Conservation (phyloP, 2,329 filamentous ascomycete species). For the Purpureocillium lavendulum region DNA sequence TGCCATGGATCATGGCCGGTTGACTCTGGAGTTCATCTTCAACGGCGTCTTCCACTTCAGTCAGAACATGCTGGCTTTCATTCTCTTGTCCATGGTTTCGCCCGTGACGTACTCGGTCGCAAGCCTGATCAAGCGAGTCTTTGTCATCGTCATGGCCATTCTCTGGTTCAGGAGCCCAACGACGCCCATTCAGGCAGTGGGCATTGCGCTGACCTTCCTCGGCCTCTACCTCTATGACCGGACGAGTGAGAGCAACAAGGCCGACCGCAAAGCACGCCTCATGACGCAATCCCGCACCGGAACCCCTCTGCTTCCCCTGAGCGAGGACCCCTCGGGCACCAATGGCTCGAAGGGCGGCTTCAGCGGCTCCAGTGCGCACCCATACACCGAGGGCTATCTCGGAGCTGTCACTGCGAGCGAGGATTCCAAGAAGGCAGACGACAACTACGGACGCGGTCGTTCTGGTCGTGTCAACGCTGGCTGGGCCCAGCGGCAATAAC, state of each 20-base stretch:
- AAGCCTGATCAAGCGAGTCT: constrained; percentile 92
- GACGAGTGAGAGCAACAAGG: constrained; percentile 79
- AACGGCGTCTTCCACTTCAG: constrained; percentile 96
- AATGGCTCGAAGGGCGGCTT: constrained; percentile 5
- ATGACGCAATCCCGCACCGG: constrained; percentile 33
- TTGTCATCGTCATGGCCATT: constrained; percentile 90
- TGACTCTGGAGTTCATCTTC: constrained; percentile 83
- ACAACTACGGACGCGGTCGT: constrained; percentile 31
- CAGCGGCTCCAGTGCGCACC: constrained; percentile 21
- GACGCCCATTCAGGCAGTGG: constrained; percentile 71
- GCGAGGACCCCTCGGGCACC: constrained; percentile 24
- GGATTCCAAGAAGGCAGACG: constrained; percentile 51
- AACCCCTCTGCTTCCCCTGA: constrained; percentile 57
- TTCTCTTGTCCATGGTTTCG: constrained; percentile 85
- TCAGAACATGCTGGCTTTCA: constrained; percentile 91
- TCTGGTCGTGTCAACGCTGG: constrained; percentile 34
- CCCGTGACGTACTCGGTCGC: constrained; percentile 97
- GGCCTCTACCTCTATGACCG: constrained; percentile 95
- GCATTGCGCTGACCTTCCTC: constrained; percentile 82
- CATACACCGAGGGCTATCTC: constrained; percentile 38
- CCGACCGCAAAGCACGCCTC: constrained; percentile 70
- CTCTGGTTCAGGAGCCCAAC: constrained; percentile 93
- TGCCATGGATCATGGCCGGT: constrained; percentile 65
- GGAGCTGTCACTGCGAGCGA: constrained; percentile 24
- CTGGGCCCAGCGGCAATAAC: constrained; percentile 3